phyloP scores from a whole-genome alignment of 148 eudicot species.

The Diospyros kaki region DNA sequence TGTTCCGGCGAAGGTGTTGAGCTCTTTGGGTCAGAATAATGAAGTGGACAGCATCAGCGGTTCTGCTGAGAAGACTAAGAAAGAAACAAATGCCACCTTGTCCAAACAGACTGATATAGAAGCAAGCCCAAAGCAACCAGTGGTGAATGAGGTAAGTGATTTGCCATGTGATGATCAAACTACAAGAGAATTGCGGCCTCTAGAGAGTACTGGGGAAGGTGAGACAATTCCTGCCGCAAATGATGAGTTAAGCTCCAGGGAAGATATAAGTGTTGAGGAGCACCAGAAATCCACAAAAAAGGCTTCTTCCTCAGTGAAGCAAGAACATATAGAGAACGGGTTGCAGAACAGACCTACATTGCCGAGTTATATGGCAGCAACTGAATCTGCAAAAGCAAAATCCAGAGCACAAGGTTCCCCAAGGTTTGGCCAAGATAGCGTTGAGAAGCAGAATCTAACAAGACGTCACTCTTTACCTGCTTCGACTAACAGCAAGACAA shows the following conservation, averaged over 20 bases:
- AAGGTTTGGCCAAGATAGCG: conserved; percentile 32
- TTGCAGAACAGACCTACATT: conserved; percentile 34
- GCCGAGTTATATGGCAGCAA: conserved; percentile 62
- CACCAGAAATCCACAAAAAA: conserved; percentile 38
- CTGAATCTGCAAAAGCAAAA: conserved; percentile 59
- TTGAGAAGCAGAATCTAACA: conserved; percentile 33
- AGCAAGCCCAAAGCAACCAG: conserved; percentile 16
- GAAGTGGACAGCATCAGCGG: conserved; percentile 18
- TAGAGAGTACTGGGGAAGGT: conserved; percentile 26
- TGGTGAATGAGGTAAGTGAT: conserved; percentile 21
- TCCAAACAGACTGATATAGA: conserved; percentile 24
- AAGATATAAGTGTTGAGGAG: conserved; percentile 24
- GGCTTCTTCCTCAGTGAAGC: conserved; percentile 45
- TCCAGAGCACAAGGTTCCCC: conserved; percentile 54
- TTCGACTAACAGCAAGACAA: conserved; percentile 38
- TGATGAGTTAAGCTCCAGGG: conserved; percentile 30
- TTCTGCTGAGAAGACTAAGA: conserved; percentile 26
- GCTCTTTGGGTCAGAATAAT: conserved; percentile 18
- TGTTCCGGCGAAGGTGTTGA: conserved; percentile 18
- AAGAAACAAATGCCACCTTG: conserved; percentile 15
- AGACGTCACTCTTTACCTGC: conserved; percentile 55
- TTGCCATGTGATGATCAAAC: conserved; percentile 26
- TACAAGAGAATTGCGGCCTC: conserved; percentile 21
- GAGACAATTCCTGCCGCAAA: conserved; percentile 27
- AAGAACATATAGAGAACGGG: conserved; percentile 41